Conservation (phyloP, 495 filamentous ascomycete genomes). For the Penicillium ucsense region DNA sequence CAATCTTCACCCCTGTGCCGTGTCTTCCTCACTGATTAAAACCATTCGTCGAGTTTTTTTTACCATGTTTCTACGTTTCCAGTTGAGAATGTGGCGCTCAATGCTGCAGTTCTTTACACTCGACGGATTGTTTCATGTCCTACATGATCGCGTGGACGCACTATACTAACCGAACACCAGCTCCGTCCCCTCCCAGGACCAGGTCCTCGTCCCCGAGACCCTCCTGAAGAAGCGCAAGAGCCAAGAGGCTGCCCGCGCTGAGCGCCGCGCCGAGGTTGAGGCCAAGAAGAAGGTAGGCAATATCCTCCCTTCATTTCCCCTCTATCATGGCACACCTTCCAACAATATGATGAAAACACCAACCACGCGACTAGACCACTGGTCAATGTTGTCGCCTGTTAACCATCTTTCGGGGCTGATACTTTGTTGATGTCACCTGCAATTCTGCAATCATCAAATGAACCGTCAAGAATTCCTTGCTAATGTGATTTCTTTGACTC, state of each 20-base stretch:
- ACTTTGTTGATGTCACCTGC: slow-evolving; percentile 22
- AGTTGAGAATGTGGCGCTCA: slow-evolving; percentile 81
- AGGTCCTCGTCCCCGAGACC: slow-evolving; percentile 94
- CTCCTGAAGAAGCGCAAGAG: slow-evolving; percentile 99
- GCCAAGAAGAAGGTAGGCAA: slow-evolving; percentile 82
- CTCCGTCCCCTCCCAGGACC: slow-evolving; percentile 77
- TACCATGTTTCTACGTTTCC: slow-evolving; percentile 34
- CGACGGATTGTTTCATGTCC: slow-evolving; percentile 60
- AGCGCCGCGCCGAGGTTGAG: slow-evolving; percentile 65
- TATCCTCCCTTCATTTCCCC: neutral
- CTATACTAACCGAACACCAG: slow-evolving; percentile 62
- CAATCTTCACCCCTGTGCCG: slow-evolving; percentile 3
- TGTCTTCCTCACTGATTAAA: slow-evolving; percentile 64
- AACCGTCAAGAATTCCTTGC: slow-evolving; percentile 14
- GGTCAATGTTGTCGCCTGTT: slow-evolving; percentile 94
- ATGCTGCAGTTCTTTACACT: slow-evolving; percentile 78
- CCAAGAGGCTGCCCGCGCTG: slow-evolving; percentile 95
- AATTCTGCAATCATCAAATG: slow-evolving; percentile 7
- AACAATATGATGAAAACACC: slow-evolving; percentile 65
- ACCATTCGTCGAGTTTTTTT: slow-evolving; percentile 64
- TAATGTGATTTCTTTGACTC: slow-evolving; percentile 27
- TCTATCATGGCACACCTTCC: neutral
- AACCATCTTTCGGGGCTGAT: slow-evolving; percentile 99
- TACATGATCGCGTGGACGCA: slow-evolving; percentile 55
- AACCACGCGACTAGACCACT: slow-evolving; percentile 77